These are phyloP conservation scores for Lyophyllum semitale DNA, from an alignment of 768 basidiomycete species.

Conservation along the genomic window DNA sequence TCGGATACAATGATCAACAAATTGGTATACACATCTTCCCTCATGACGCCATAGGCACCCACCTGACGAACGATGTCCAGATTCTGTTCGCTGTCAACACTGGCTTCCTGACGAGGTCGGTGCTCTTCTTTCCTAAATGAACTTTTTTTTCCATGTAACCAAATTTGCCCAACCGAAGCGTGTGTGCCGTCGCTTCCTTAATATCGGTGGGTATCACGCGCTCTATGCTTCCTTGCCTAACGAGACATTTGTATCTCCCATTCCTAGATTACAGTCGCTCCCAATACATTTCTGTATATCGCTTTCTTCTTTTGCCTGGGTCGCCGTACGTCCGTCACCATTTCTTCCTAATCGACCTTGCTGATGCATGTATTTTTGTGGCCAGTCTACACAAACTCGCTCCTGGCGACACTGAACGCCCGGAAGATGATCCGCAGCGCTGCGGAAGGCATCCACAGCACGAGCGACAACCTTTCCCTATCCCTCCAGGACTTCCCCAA, in stretches of 20 bases:
- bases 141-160: conserved; percentile 4
- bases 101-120: conserved; percentile 35
- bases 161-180: conserved; percentile 26
- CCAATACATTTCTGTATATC: conserved; percentile 55
- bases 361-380: conserved; percentile 4
- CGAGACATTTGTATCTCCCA: not conserved
- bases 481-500: conserved; percentile 42
- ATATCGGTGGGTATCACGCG: conserved; percentile 39
- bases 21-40: conserved; percentile 27
- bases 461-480: conserved; percentile 40
- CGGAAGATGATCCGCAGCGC: conserved; percentile 47
- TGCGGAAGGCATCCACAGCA: conserved; percentile 39
- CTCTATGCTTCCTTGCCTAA: not conserved
- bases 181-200: conserved; percentile 58
- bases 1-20: conserved; percentile 52
- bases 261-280: conserved; percentile 46
- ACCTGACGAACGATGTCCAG: conserved; percentile 20
- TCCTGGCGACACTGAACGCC: conserved; percentile 62
- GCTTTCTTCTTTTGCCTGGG: conserved; percentile 63
- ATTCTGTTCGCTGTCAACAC: conserved; percentile 49
- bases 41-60: not conserved
- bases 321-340: conserved; percentile 42
- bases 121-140: not conserved
- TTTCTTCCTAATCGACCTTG: not conserved
- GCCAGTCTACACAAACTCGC: conserved; percentile 59